Percentiles rank a stretch among this genome's conserved stretches.
phyloP scores from a whole-genome alignment of 805 yeast species.

The Ogataea ramenticola region DNA sequence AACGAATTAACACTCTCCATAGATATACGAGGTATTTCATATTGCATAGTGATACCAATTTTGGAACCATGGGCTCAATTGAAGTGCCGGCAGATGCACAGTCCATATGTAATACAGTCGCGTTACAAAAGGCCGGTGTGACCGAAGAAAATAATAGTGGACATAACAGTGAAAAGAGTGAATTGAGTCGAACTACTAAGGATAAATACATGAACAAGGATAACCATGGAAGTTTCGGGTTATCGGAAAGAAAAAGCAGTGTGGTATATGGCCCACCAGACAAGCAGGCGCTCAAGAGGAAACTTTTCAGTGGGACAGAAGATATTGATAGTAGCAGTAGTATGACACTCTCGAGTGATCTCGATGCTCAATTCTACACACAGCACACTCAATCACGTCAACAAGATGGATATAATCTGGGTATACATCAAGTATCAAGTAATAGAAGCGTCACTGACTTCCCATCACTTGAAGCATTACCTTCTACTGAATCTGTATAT shows the following conservation, averaged over 20 bases:
- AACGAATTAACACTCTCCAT: too few species aligned
- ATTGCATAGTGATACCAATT: too few species aligned
- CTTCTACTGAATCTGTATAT: conserved; percentile 8
- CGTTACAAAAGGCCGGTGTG: too few species aligned
- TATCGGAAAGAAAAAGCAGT: not conserved
- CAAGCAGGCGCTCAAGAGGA: not conserved
- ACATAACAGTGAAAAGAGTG: too few species aligned
- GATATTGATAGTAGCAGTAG: not conserved
- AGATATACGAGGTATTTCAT: too few species aligned
- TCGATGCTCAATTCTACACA: not conserved
- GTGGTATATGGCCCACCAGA: not conserved
- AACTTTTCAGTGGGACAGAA: not conserved
- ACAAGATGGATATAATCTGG: not conserved
- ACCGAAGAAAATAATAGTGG: too few species aligned
- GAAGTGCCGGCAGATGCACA: too few species aligned
- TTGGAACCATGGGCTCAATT: too few species aligned
- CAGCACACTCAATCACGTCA: not conserved
- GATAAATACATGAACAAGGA: too few species aligned
- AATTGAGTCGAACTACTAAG: too few species aligned
- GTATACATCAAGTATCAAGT: conserved; percentile 4
- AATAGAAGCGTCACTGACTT: conserved; percentile 8
- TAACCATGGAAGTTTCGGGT: not conserved
- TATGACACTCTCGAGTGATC: not conserved
- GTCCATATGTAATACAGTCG: too few species aligned
- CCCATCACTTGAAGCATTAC: conserved; percentile 6